Base-by-base conservation (phyloP, 2,329 filamentous ascomycete species). In the Didymella pomorum region DNA sequence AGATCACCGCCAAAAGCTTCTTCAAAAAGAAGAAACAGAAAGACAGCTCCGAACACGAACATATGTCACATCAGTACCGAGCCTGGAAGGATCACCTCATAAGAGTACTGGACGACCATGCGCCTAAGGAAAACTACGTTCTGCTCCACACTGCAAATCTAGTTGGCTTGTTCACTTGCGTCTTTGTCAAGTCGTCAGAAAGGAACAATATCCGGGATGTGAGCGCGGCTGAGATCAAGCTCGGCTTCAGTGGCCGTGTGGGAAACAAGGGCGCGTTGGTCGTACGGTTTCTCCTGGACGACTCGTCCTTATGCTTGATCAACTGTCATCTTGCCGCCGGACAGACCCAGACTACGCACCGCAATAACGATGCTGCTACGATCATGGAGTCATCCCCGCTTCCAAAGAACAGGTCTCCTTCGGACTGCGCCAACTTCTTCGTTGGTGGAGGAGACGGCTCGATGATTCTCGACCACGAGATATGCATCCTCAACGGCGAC, bases 311-410 rank as follows among this genome's bases (percentile, higher is more conserved):
- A 33, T 99, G 95, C 79, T 94, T 99, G 77, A 86, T 98, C 79
- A 99, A 99, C 74, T 99, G 95, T 75, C 95, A 99, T 85, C 81
- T 99, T 58, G 95, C 95, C 18, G 95, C 95, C 0, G 95, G 95
- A 0, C 95, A 99, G 76, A 89, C 90, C 0, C 91, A 96, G 59
- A 96, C 94, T 0, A 90, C 90, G 57, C 88, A 93, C 69, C 91
- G 95, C 7, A 96, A 99, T 78, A 95, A 93, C 68, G 95, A 99
- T 71, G 87, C 97, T 25, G 91, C 93, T 0, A 89, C 89, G 4
- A 98, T 99, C 58, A 85, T 99, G 26, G 94, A 98, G 74, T 84
- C 89, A 2, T 83, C 85, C 20, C 82, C 91, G 6, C 82, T 99
- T n/a, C 90, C 92, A 0, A 77, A 83, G 0, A 90, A 95, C 73